These are phyloP conservation scores for Trametes coccinea DNA, from an alignment of 768 basidiomycete species.

Conservation along the genomic window DNA sequence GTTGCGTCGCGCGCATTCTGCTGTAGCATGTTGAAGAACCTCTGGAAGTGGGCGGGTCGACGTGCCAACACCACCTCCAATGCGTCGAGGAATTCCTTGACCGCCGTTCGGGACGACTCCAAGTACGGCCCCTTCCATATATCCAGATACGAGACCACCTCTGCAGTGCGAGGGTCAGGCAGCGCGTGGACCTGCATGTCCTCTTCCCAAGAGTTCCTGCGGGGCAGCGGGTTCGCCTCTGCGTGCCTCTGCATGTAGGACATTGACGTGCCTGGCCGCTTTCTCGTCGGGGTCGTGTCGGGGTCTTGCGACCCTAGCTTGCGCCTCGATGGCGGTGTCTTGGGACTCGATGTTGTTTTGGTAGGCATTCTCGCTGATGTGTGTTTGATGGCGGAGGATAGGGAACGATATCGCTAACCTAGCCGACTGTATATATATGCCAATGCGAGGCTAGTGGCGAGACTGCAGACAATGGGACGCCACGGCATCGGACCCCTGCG, in stretches of 20 bases:
- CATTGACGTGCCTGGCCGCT: background rate
- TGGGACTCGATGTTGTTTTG: background rate
- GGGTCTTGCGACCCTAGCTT: background rate
- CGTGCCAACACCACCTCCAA: background rate
- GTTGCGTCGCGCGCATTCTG: background rate
- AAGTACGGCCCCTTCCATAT: background rate
- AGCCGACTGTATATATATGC: too few species aligned
- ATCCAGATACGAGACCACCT: background rate
- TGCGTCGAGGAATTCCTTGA: background rate
- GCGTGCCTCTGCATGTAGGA: background rate
- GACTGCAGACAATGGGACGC: too few species aligned
- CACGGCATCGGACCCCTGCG: too few species aligned
- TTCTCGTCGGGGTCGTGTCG: background rate
- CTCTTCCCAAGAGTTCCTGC: conserved; percentile 16
- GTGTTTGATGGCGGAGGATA: too few species aligned
- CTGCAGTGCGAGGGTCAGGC: conserved; percentile 11
- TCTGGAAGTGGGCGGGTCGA: background rate
- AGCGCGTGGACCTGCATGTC: conserved; percentile 5
- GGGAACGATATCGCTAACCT: too few species aligned
- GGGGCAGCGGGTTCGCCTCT: background rate
- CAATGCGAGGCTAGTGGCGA: too few species aligned
- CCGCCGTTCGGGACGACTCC: background rate
- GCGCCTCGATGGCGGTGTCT: background rate
- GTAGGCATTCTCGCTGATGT: background rate
- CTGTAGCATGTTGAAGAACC: conserved; percentile 1